Conservation (phyloP, 2,329 filamentous ascomycete species). For the Samsoniella hepiali region DNA sequence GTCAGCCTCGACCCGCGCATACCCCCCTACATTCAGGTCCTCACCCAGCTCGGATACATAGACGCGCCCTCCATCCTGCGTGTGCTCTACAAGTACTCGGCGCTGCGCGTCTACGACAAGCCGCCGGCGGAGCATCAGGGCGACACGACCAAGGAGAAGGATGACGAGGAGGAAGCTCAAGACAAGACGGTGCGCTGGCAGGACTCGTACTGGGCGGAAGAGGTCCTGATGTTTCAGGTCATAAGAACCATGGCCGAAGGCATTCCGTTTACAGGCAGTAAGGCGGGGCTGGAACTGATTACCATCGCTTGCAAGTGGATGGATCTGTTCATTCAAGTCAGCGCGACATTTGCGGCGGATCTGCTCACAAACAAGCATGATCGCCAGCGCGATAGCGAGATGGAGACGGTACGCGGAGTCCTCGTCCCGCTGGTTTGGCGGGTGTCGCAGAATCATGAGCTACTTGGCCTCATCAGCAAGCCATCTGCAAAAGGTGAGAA, state of each 20-base stretch:
- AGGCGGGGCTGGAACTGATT: constrained; percentile 50
- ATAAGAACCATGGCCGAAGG: constrained; percentile 75
- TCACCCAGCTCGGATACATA: constrained; percentile 50
- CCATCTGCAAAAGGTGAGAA: constrained; percentile 50
- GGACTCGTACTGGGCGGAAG: constrained; percentile 66
- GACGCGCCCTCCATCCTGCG: constrained; percentile 54
- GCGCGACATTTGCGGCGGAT: constrained; percentile 47
- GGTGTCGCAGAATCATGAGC: constrained; percentile 56
- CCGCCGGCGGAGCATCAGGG: constrained; percentile 17
- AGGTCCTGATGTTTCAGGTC: constrained; percentile 89
- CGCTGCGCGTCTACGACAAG: constrained; percentile 38
- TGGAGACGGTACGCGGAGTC: constrained; percentile 58
- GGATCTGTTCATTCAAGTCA: constrained; percentile 51
- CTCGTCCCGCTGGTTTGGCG: constrained; percentile 62
- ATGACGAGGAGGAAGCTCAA: constrained; percentile 22
- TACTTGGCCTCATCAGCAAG: constrained; percentile 52
- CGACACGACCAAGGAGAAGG: constrained; percentile 21
- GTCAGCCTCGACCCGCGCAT: constrained; percentile 57
- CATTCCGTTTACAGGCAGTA: constrained; percentile 42
- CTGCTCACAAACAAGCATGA: constrained; percentile 45
- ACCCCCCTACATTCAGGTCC: constrained; percentile 55
- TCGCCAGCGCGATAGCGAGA: constrained; percentile 50
- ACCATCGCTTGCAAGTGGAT: constrained; percentile 56
- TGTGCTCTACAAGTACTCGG: constrained; percentile 56
- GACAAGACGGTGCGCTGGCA: constrained; percentile 43